These are phyloP conservation scores for Tylopilus cervinicoccineus DNA, from an alignment of 768 basidiomycete genomes.

Conservation along the genomic window DNA sequence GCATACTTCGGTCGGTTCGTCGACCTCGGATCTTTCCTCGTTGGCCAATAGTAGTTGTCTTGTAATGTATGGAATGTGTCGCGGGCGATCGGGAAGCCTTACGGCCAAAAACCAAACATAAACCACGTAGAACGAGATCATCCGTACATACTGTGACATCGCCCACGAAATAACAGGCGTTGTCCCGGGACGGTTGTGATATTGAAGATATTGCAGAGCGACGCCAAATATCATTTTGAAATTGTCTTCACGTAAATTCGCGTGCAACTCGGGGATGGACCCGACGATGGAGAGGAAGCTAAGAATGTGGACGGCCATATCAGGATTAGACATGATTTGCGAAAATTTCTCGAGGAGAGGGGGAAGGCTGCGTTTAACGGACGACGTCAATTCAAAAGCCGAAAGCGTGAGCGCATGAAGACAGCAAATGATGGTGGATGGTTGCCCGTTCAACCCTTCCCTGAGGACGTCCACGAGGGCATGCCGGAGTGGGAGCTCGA, in stretches of 20 bases:
- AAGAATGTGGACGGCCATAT: conserved; percentile 94
- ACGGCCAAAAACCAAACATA: conserved; percentile 94
- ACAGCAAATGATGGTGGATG: conserved; percentile 81
- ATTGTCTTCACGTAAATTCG: conserved; percentile 87
- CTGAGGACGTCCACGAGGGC: conserved; percentile 71
- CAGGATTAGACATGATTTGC: conserved; percentile 91
- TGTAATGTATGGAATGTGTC: conserved; percentile 82
- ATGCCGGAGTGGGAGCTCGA: conserved; percentile 63
- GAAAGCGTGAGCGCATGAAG: conserved; percentile 85
- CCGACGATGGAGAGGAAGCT: conserved; percentile 87
- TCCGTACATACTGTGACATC: conserved; percentile 85
- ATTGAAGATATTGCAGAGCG: conserved; percentile 88
- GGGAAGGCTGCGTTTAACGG: conserved; percentile 75
- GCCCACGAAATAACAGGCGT: conserved; percentile 73
- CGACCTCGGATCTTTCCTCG: conserved; percentile 65
- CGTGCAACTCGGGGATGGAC: conserved; percentile 71
- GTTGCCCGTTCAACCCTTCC: conserved; percentile 62
- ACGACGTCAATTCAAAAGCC: conserved; percentile 80
- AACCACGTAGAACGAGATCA: conserved; percentile 85
- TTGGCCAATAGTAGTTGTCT: conserved; percentile 84
- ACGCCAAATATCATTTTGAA: conserved; percentile 95
- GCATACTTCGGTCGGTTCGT: conserved; percentile 92
- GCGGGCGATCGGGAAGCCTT: conserved; percentile 73
- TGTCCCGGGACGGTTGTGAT: conserved; percentile 69
- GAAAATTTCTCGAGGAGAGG: conserved; percentile 82